These are phyloP conservation scores for Blastobotrys petasosporus DNA, from an alignment of 1,139 yeast species.

Conservation along the genomic window DNA sequence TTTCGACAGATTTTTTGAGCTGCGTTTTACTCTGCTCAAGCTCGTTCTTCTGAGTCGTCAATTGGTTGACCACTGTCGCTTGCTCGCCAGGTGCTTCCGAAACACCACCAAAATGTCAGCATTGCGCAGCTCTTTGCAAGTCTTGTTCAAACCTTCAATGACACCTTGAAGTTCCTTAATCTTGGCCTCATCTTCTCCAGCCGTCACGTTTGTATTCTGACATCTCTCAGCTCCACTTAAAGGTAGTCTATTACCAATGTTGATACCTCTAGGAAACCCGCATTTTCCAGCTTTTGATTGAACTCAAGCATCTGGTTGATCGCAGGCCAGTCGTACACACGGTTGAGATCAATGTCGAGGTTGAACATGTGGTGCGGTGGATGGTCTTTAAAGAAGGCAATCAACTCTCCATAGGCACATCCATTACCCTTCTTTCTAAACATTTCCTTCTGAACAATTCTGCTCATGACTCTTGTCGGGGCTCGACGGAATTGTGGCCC, in stretches of 20 bases:
- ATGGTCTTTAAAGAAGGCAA: background rate
- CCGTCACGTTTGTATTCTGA: background rate
- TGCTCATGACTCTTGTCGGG: too few species aligned
- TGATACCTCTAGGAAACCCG: background rate
- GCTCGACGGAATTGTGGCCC: too few species aligned
- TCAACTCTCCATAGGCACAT: too few species aligned
- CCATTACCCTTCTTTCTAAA: too few species aligned
- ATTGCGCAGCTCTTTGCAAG: conserved; percentile 11
- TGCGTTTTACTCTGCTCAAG: conserved; percentile 11
- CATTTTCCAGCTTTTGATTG: background rate
- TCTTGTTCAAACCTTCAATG: conserved; percentile 16
- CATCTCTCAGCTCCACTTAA: conserved; percentile 2
- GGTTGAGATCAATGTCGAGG: conserved; percentile 6
- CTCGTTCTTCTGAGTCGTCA: conserved; percentile 6
- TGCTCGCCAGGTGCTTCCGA: background rate
- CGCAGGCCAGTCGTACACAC: conserved; percentile 4
- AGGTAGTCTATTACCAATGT: background rate
- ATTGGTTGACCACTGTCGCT: too few species aligned
- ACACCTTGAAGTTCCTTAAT: conserved; percentile 22
- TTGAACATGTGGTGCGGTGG: conserved; percentile 2
- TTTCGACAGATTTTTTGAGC: background rate
- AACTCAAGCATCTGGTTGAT: conserved; percentile 9
- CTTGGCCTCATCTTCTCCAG: conserved; percentile 11
- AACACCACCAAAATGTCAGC: background rate
- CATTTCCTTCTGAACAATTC: too few species aligned